Evolutionary conservation across 192 early-diverging fungal genomes (phyloP).

Genomic region (Diversispora eburnea): DNA sequence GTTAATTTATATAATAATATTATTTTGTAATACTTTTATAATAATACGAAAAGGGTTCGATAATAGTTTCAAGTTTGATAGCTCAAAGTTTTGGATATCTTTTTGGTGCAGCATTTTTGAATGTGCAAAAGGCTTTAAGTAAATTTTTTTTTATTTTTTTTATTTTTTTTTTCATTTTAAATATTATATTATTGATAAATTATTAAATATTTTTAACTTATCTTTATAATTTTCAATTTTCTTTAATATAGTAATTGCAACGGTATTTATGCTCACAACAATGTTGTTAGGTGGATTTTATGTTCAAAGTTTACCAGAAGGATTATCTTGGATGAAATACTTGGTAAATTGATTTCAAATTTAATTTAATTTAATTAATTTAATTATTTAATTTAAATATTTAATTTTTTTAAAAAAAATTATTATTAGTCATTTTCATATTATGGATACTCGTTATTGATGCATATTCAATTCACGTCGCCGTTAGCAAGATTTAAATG

Average conservation of each 20-base stretch:
- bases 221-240: not conserved
- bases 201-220: not conserved
- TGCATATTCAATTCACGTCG: slow-evolving; percentile 21
- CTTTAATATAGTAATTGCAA: not conserved
- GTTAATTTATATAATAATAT: not conserved
- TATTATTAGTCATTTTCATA: slow-evolving; percentile 6
- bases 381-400: not conserved
- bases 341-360: not conserved
- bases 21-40: not conserved
- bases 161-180: too few species aligned
- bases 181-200: not conserved
- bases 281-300: slow-evolving; percentile 26
- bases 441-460: not conserved
- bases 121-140: slow-evolving; percentile 7
- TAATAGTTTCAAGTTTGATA: not conserved
- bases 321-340: not conserved
- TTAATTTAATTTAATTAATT: not conserved
- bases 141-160: not conserved
- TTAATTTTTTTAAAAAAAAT: not conserved
- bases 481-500: slow-evolving; percentile 4
- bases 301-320: not conserved
- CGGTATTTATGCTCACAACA: slow-evolving; percentile 13
- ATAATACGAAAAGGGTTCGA: not conserved
- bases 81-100: slow-evolving; percentile 23
- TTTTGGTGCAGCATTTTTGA: slow-evolving; percentile 9